These are phyloP conservation scores for Parmales sp. DNA, from an alignment of 108 stramenopile species.

Conservation along the genomic window DNA sequence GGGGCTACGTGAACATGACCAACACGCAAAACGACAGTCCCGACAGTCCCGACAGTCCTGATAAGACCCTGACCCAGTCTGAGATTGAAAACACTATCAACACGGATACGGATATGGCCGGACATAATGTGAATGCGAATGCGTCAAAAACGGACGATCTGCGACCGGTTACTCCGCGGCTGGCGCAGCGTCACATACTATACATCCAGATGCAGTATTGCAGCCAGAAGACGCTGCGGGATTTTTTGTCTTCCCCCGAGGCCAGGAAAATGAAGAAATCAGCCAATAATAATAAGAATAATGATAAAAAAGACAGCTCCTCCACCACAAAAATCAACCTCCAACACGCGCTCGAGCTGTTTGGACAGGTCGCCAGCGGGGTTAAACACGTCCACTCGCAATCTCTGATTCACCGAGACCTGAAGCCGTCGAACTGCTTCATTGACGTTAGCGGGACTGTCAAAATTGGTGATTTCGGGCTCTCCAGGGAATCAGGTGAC, in stretches of 20 bases:
- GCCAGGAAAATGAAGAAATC: conserved; percentile 21
- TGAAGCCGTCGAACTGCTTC: conserved; percentile 75
- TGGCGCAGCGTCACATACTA: conserved; percentile 44
- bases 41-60: too few relatives aligned
- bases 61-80: too few relatives aligned
- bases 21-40: background rate
- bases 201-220: conserved; percentile 98
- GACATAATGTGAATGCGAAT: too few relatives aligned
- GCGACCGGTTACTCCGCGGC: too few relatives aligned
- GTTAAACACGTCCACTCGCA: conserved; percentile 69
- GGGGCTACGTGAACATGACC: background rate
- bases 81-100: too few relatives aligned
- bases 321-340: conserved; percentile 41
- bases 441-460: conserved; percentile 64
- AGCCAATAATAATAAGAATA: background rate
- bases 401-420: conserved; percentile 78
- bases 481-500: conserved; percentile 52
- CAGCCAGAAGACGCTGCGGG: conserved; percentile 67
- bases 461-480: conserved; percentile 77
- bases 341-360: conserved; percentile 60
- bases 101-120: too few relatives aligned
- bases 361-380: conserved; percentile 60
- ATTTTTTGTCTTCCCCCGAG: conserved; percentile 55
- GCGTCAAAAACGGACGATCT: too few relatives aligned
- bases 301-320: background rate